Evolutionary conservation across 2,329 filamentous ascomycete species (phyloP), one percentile per base, ranked within the genome.

Genomic region (Drechslerella dactyloides): DNA sequence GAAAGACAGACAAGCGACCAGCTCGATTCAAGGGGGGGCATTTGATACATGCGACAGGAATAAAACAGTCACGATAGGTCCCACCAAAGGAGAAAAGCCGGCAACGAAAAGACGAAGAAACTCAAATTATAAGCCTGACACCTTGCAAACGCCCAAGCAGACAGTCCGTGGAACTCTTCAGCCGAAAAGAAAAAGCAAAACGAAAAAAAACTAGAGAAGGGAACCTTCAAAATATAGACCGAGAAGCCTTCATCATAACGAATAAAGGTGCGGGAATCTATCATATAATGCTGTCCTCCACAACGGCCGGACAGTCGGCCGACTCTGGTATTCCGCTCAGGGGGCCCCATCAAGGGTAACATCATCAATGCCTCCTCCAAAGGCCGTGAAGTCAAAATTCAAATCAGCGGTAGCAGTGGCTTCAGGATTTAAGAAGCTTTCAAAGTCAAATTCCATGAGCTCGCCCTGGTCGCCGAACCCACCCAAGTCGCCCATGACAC

Each of bases 361-460:
- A 21, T 72, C 66, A 21, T 72, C 66, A 54, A 72, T 72, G 30
- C 54, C 55, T 5, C 48, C 33, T 33, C 54, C 66, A 53, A 72
- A 72, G 21, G 46, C 48, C 11, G 59, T 64, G 33, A 72, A 72
- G 30, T 72, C 66, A 30, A 72, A 72, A 37, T 54, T 59, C 54
- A 70, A 24, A 55, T 70, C 66, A 19, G 52, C 81, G 44, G 72
- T 76, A 6, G 80, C 80, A 27, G 83, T 85, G 1, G 53, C 58
- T 19, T 69, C 65, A 24, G 58, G 58, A 76, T 87, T 86, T 58
- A 89, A 80, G 80, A 88, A 89, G 15, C 84, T 85, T 77, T 88
- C 86, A 77, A 89, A 89, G 78, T 89, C 86, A 77, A 89, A 88
- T 21, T 72, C 66, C 66, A 65, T 72, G 10, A 72, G 60, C 19